Base-by-base conservation (phyloP, 805 yeast genomes). In the Dipodascopsis uninucleata region DNA sequence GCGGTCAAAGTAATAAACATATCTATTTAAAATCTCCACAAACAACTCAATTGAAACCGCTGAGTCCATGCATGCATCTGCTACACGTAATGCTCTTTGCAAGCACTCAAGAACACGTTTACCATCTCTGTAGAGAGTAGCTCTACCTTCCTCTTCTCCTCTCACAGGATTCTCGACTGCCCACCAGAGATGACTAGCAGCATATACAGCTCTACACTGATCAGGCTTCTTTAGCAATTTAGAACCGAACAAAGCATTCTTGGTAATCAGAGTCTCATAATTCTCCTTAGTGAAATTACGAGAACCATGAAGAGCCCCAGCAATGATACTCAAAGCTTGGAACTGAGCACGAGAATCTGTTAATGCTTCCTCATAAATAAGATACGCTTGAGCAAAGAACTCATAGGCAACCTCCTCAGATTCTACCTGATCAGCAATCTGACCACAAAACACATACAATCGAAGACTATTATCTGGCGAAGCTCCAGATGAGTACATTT, bases 121-220 rank as follows among this genome's bases (percentile, higher is more conserved):
- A 28, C 76, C 77, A 48, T 71, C 75, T 37, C 76, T 60, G 59
- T 66, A 69, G 47, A 69, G 43, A 29, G 62, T 56, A 21, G 58
- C 69, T 20, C 65, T 66, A 21, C 71, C 75, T 44, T 70, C 76
- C 43, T 65, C 68, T 47, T 72, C 75, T 4, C 69, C 76, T 43
- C 64, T 57, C 1, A 65, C 71, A 17, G 74, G 70, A 14, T 72
- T 74, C 48, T 84, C 88, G 20, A 82, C 79, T 59, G 90, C 83
- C 93, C 95, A 85, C 96, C 96, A 93, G 38, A 93, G 67, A 65
- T 93, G 97, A 1, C 95, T 81, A 33, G 96, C 89, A 40, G 78
- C 66, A 61, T 84, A 86, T 4, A 88, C 95, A 0, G 95, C 81
- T 12, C 97, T 77, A 63, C 97, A 89, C 64, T 93, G 98, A 59